Evolutionary conservation across 805 yeast genomes (phyloP).

Genomic region (Metschnikowia dekortorum): DNA sequence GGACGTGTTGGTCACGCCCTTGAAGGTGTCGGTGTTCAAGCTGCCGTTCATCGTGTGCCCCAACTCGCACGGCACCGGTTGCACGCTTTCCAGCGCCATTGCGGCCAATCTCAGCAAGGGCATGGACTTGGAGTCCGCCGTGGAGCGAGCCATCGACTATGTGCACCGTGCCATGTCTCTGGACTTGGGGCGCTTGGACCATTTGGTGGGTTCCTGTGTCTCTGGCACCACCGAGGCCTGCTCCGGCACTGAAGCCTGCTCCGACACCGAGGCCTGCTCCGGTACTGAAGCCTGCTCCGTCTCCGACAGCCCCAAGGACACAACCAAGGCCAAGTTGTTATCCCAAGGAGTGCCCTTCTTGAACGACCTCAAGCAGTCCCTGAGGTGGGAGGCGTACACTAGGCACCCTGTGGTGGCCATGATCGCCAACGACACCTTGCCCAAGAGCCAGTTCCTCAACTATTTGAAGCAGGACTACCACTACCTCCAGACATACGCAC

Average conservation of each 20-base stretch:
- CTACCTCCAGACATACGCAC: constrained; percentile 64
- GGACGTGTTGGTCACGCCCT: constrained; percentile 10
- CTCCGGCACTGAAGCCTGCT: too few species aligned
- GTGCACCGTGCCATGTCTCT: constrained; percentile 59
- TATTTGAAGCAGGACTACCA: constrained; percentile 63
- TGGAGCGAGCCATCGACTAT: constrained; percentile 55
- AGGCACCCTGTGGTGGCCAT: constrained; percentile 58
- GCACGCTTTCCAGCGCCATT: constrained; percentile 78
- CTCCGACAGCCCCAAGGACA: too few species aligned
- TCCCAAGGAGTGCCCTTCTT: neutral
- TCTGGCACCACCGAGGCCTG: neutral
- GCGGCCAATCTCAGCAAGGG: constrained; percentile 70
- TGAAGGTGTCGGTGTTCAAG: constrained; percentile 39
- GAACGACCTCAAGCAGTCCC: neutral
- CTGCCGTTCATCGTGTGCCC: constrained; percentile 44
- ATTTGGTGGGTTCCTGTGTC: constrained; percentile 26
- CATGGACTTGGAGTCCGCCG: constrained; percentile 41
- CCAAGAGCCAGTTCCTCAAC: constrained; percentile 47
- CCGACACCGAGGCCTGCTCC: too few species aligned
- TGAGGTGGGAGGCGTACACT: constrained; percentile 52
- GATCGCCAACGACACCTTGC: constrained; percentile 50
- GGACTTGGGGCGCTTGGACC: constrained; percentile 69
- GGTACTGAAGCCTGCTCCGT: too few species aligned
- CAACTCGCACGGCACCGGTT: constrained; percentile 87
- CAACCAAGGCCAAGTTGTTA: too few species aligned